Evolutionary conservation across 768 basidiomycete species (phyloP), one percentile per base, ranked within the genome.

Genomic region (Russula lepida): DNA sequence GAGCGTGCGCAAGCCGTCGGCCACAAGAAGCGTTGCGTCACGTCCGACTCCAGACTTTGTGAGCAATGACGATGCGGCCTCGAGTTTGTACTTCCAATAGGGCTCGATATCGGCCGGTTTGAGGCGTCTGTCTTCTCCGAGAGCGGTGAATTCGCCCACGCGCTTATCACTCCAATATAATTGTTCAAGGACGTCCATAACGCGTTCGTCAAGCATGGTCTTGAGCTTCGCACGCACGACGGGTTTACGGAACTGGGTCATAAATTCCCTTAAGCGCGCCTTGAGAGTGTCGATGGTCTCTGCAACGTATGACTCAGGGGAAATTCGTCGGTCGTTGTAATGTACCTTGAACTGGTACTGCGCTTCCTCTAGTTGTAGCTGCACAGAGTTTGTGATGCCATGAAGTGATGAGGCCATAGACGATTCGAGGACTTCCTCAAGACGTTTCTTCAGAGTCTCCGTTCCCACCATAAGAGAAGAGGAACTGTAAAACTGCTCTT

Each of bases 291-390:
- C 97, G 74, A 98, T 87, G 2, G 95, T 94, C 75, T 98, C 97
- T 7, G 97, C 95, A 51, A 99, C 92, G 71, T 99, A 99, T 1
- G 92, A 94, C 72, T 99, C 97, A 12, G 97, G 86, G 1, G 90
- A 88, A 62, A 98, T 90, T 25, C 92, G 83, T 25, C 92, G 85
- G 74, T 99, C 97, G 70, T 99, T 99, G 76, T 92, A 92, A 72
- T 95, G 89, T 2, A 99, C 97, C 75, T 99, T 99, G 83, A 99
- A 99, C 73, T 98, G 97, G 72, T 99, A 99, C 13, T 86, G 87
- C 2, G 97, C 86, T 69, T 98, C 97, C 73, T 99, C 97, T 9
- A 99, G 79, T 71, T 99, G 97, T 41, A 98, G 83, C 68, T 97
- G 93, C 11, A 98, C 97, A 3, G 93, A 93, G 73, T 98, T 98